Evolutionary conservation across 164 flowering plant genomes (phyloP).

Genomic region (Tetracentron sinense): DNA sequence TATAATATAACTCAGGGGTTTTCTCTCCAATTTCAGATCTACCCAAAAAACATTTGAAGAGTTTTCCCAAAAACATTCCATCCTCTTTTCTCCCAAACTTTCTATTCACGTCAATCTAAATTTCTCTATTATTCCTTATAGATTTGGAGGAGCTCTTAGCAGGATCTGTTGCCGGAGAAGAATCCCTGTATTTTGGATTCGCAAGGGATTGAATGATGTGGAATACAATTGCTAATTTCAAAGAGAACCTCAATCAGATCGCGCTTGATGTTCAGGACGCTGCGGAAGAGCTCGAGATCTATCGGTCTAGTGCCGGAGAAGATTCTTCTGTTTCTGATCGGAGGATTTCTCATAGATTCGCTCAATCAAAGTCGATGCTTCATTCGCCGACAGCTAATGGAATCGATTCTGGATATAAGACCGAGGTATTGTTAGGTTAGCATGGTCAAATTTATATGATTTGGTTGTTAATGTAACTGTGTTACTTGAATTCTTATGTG

Average conservation of each 20-base stretch:
- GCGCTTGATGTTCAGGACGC: constrained; percentile 82
- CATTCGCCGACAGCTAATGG: constrained; percentile 56
- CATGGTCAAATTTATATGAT: not conserved
- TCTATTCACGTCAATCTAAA: not conserved
- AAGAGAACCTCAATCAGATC: constrained; percentile 80
- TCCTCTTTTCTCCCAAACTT: not conserved
- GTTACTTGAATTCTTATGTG: not conserved
- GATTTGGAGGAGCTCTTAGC: constrained; percentile 3
- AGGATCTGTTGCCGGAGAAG: not conserved
- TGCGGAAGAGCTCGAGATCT: constrained; percentile 54
- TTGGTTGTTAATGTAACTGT: not conserved
- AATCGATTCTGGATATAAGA: constrained; percentile 32
- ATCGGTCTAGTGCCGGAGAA: constrained; percentile 28
- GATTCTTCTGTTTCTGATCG: constrained; percentile 47
- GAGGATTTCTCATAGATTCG: constrained; percentile 51
- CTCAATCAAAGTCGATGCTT: constrained; percentile 45
- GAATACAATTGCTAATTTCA: constrained; percentile 54
- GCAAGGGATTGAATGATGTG: constrained; percentile 18
- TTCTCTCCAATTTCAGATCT: not conserved
- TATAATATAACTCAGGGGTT: not conserved
- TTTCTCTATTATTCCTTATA: not conserved
- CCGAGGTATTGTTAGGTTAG: constrained; percentile 48
- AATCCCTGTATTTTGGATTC: not conserved
- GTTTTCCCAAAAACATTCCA: not conserved
- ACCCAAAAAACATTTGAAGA: not conserved